These are phyloP conservation scores for Candida michaelii DNA, from an alignment of 805 yeast genomes.

Conservation along the genomic window DNA sequence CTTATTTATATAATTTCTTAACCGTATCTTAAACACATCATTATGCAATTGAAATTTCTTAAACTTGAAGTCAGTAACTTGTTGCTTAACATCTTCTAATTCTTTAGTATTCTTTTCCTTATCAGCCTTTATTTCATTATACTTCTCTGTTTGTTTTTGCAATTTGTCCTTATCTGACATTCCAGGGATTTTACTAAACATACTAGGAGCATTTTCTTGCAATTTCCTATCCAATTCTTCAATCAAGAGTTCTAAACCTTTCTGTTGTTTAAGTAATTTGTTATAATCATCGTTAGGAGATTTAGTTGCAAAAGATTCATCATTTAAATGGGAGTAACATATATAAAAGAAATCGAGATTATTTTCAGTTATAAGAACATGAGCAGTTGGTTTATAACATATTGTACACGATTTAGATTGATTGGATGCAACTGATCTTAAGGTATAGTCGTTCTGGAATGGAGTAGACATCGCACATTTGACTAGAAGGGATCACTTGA, in stretches of 20 bases:
- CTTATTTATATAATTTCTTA: slow-evolving; percentile 36
- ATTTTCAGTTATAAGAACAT: slow-evolving; percentile 47
- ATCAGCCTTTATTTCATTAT: slow-evolving; percentile 18
- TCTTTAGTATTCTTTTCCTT: slow-evolving; percentile 19
- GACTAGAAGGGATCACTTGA: too few species aligned
- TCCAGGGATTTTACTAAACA: slow-evolving; percentile 31
- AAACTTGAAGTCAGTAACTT: slow-evolving; percentile 31
- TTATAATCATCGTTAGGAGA: slow-evolving; percentile 36
- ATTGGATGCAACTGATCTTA: slow-evolving; percentile 41
- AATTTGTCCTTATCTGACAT: slow-evolving; percentile 20
- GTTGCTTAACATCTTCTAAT: slow-evolving; percentile 17
- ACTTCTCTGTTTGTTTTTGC: slow-evolving; percentile 21
- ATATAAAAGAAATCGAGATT: slow-evolving; percentile 54
- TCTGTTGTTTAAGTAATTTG: slow-evolving; percentile 22
- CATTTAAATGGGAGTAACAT: slow-evolving; percentile 49
- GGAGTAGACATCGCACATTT: slow-evolving; percentile 12
- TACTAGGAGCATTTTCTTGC: slow-evolving; percentile 28
- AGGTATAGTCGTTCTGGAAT: slow-evolving; percentile 40
- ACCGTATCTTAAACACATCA: slow-evolving; percentile 42
- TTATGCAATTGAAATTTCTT: slow-evolving; percentile 40
- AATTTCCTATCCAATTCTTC: slow-evolving; percentile 23
- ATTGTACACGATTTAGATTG: slow-evolving; percentile 48
- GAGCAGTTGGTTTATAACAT: slow-evolving; percentile 49
- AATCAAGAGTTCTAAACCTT: slow-evolving; percentile 19
- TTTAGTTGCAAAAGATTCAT: slow-evolving; percentile 45